Evolutionary conservation across 2,329 filamentous ascomycete genomes (phyloP).

Genomic region (Dendryphion nanum): DNA sequence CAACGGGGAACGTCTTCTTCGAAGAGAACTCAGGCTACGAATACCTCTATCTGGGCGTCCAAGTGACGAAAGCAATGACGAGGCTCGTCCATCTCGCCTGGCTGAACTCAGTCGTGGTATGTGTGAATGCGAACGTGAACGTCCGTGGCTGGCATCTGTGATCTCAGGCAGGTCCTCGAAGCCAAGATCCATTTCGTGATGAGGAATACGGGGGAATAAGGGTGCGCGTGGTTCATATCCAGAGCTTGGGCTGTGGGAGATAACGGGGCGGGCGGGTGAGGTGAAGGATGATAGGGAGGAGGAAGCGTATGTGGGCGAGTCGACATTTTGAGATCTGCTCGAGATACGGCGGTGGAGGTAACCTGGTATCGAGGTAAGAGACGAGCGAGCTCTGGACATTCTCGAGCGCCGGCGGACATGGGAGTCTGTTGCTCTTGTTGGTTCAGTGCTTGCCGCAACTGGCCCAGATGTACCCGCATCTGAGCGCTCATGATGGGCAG

Average conservation of each 20-base stretch:
- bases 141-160: conserved; percentile 13
- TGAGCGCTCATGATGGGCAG: conserved; percentile 24
- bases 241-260: conserved; percentile 17
- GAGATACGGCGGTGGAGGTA: conserved; percentile 30
- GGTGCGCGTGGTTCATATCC: conserved; percentile 28
- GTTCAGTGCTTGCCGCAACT: conserved; percentile 6
- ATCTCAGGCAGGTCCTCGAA: conserved; percentile 33
- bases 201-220: conserved; percentile 29
- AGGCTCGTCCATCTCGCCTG: conserved; percentile 31
- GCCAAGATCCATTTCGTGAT: conserved; percentile 39
- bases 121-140: conserved; percentile 13
- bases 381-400: conserved; percentile 35
- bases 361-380: conserved; percentile 33
- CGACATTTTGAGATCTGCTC: conserved; percentile 15
- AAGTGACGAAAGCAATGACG: conserved; percentile 36
- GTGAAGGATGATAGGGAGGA: conserved; percentile 14
- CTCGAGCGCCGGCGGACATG: conserved; percentile 31
- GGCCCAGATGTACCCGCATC: conserved; percentile 31
- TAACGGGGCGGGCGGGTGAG: conserved; percentile 16
- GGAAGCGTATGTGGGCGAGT: conserved; percentile 16
- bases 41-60: conserved; percentile 30
- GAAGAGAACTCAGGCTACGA: conserved; percentile 43
- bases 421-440: too few species aligned
- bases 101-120: conserved; percentile 21
- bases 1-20: conserved; percentile 54